A percentile compares a stretch with the other conserved stretches of the same genome.
Evolutionary conservation across 352 stramenopile species (phyloP).

Genomic region (Pythium phragmiticola): DNA sequence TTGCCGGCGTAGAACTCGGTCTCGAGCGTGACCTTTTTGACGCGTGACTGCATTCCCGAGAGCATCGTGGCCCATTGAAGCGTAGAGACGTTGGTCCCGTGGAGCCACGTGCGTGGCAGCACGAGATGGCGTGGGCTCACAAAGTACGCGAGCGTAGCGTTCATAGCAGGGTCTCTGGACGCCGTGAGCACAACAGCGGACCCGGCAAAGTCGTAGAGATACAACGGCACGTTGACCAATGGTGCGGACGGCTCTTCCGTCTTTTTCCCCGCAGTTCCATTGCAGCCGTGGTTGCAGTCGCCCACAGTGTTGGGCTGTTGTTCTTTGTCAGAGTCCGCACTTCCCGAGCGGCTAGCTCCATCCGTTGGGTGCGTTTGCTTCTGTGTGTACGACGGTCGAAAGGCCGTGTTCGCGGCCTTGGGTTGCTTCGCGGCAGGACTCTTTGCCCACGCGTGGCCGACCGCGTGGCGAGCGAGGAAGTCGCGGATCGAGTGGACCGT

Average conservation of each 20-base stretch:
- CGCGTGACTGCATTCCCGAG: background rate
- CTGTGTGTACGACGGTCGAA: background rate
- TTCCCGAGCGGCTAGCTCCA: background rate
- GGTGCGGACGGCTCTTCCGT: background rate
- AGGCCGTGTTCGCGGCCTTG: background rate
- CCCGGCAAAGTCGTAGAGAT: background rate
- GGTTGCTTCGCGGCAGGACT: background rate
- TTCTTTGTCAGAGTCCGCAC: background rate
- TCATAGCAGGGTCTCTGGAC: background rate
- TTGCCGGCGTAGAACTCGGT: slow-evolving; percentile 11
- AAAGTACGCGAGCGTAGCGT: slow-evolving; percentile 16
- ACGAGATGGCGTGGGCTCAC: slow-evolving; percentile 23
- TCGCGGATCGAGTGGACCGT: slow-evolving; percentile 5
- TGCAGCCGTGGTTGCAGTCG: background rate
- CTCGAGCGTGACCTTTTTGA: slow-evolving; percentile 12
- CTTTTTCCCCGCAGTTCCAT: background rate
- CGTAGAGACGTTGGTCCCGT: slow-evolving; percentile 1
- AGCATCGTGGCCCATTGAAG: slow-evolving; percentile 15
- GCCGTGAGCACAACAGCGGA: slow-evolving; percentile 4
- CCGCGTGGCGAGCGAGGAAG: background rate
- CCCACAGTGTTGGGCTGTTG: background rate
- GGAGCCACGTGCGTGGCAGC: slow-evolving; percentile 14
- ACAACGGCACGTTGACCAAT: background rate
- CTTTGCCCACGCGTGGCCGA: slow-evolving; percentile 5
- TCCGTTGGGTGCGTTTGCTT: background rate